Conservation (phyloP, 805 yeast genomes). For the Starmerella geochares region DNA sequence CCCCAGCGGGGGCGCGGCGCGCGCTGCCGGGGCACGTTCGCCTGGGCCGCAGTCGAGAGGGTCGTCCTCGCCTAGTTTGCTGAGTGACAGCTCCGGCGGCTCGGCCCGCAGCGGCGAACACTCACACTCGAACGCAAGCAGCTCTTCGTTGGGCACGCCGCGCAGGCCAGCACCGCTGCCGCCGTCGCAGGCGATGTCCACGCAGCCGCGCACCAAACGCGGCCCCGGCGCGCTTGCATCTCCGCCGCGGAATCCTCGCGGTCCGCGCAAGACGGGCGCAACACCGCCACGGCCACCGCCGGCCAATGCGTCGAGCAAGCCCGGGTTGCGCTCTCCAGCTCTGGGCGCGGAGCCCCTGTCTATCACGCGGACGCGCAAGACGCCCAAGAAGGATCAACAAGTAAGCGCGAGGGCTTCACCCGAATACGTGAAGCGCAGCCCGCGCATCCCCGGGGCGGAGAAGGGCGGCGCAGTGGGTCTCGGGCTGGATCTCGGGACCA, state of each 20-base stretch:
- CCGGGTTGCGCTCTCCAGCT: not conserved
- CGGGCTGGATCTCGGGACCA: conserved; percentile 1
- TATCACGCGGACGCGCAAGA: not conserved
- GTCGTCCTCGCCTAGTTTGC: not conserved
- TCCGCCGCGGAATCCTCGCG: not conserved
- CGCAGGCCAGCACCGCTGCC: conserved; percentile 5
- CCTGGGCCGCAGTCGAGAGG: not conserved
- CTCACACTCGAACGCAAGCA: not conserved
- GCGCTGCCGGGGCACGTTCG: conserved; percentile 2
- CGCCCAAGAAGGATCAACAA: not conserved
- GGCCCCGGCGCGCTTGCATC: not conserved
- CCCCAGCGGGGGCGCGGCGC: not conserved
- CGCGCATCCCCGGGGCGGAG: not conserved
- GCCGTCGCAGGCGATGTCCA: not conserved
- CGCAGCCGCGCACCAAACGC: conserved; percentile 1
- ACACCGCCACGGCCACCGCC: not conserved
- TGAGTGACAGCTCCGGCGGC: not conserved
- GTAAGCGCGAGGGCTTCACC: not conserved
- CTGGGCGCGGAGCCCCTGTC: not conserved
- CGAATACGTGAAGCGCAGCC: conserved; percentile 1
- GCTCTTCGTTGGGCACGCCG: not conserved
- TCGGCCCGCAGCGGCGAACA: not conserved
- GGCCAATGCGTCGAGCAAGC: not conserved
- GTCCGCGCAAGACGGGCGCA: not conserved
- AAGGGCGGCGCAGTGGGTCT: not conserved